phyloP scores from a whole-genome alignment of 2,329 filamentous ascomycete species.

The Ascochyta fabae region DNA sequence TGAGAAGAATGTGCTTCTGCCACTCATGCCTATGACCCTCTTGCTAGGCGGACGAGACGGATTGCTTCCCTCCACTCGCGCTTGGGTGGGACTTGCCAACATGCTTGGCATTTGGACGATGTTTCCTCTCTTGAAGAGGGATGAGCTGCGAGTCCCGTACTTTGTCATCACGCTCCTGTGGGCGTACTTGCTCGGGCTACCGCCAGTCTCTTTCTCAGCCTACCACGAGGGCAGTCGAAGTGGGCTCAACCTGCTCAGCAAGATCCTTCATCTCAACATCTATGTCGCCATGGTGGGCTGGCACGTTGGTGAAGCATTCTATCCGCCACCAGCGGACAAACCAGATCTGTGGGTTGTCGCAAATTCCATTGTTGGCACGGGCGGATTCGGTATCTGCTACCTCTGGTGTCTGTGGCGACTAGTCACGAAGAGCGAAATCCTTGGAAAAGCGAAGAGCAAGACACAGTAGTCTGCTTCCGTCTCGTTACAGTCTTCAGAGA shows the following conservation, averaged over 20 bases:
- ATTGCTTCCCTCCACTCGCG: conserved; percentile 74
- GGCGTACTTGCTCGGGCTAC: conserved; percentile 88
- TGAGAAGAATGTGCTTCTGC: conserved; percentile 94
- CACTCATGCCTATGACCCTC: conserved; percentile 90
- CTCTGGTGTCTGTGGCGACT: conserved; percentile 85
- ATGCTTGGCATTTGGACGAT: conserved; percentile 89
- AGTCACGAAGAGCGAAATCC: conserved; percentile 62
- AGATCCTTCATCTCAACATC: conserved; percentile 75
- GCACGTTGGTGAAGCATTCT: conserved; percentile 76
- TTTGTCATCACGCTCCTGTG: conserved; percentile 83
- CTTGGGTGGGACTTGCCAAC: conserved; percentile 97
- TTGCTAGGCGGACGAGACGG: conserved; percentile 81
- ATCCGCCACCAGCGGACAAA: conserved; percentile 73
- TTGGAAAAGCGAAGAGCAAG: conserved; percentile 48
- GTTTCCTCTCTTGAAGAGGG: conserved; percentile 86
- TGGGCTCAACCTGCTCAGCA: conserved; percentile 63
- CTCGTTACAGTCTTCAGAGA: conserved; percentile 8
- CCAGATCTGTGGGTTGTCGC: conserved; percentile 94
- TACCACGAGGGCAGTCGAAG: conserved; percentile 61
- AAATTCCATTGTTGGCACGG: conserved; percentile 85
- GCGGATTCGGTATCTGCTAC: conserved; percentile 86
- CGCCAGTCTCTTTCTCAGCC: conserved; percentile 73
- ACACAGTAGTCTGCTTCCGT: conserved; percentile 37
- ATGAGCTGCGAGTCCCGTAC: conserved; percentile 85
- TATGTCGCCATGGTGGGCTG: conserved; percentile 80